Base-by-base conservation (phyloP, 805 yeast genomes). In the Cyberlindnera mrakii region DNA sequence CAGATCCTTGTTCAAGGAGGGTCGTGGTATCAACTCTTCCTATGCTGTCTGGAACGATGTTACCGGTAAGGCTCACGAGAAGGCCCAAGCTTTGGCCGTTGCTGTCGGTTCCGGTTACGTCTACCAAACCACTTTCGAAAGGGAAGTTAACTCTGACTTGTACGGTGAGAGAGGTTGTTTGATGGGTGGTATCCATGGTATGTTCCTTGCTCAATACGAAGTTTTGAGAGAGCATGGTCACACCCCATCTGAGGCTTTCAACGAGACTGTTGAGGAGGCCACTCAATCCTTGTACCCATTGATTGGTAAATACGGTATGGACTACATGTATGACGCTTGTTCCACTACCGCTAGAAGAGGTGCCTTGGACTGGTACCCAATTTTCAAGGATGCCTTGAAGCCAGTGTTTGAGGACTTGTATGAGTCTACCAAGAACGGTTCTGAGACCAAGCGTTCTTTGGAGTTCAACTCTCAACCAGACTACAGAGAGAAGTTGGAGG, bases 131-230 rank as follows among this genome's bases (percentile, higher is more conserved):
- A 93, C 99, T 57, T 95, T 95, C 66, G 96, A 95, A 78, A 89
- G 83, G 76, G 99, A 93, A 78, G 99, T 93, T 66, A 88, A 85
- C 88, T 90, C 98, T 55, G 99, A 93, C 72, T 78, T 93, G 67
- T 93, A 93, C 78, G 99, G 99, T 77, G 99, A 93, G 82, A 88
- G 99, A 80, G 99, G 99, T 68, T 93, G 98, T 77, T 79, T 93
- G 61, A 93, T 91, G 99, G 99, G 98, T 71, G 98, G 98, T 82
- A 91, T 93, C 78, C 99, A 93, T 80, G 99, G 99, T 82, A 93
- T 93, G 98, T 93, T 93, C 93, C 82, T 93, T 66, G 99, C 99
- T 60, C 99, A 93, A 79, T 93, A 93, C 81, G 99, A 93, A 76
- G 99, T 93, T 52, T 83, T 93, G 71, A 90, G 99, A 78, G 98